Percentiles rank a stretch among this genome's conserved stretches.
Evolutionary conservation across 2,329 filamentous ascomycete species (phyloP).

Genomic region (Venturia effusa): DNA sequence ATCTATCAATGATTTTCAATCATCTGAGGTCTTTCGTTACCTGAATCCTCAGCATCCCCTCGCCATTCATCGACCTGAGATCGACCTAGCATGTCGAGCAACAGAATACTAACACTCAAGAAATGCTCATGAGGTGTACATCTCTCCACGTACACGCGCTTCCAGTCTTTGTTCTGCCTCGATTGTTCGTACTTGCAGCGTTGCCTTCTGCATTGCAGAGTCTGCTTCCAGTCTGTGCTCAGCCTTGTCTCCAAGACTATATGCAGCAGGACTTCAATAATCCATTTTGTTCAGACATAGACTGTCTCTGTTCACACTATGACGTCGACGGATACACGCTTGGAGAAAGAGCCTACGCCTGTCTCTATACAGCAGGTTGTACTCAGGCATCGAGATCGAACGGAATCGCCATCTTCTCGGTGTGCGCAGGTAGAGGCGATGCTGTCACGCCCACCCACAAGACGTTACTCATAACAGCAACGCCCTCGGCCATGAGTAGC

Average conservation of each 20-base stretch:
- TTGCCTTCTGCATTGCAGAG: slow-evolving; percentile 22
- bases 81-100: not conserved
- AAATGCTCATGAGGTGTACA: slow-evolving; percentile 4
- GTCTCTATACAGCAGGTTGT: slow-evolving; percentile 21
- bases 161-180: not conserved
- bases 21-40: not conserved
- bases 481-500: not conserved
- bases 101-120: not conserved
- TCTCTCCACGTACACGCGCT: not conserved
- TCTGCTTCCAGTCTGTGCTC: slow-evolving; percentile 25
- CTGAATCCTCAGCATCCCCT: not conserved
- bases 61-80: not conserved
- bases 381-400: not conserved
- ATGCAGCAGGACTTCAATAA: slow-evolving; percentile 23
- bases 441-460: slow-evolving; percentile 27
- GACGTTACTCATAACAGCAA: slow-evolving; percentile 19
- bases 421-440: slow-evolving; percentile 24
- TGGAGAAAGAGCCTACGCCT: slow-evolving; percentile 27
- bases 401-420: not conserved
- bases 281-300: slow-evolving; percentile 24
- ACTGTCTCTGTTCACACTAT: slow-evolving; percentile 29
- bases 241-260: slow-evolving; percentile 24
- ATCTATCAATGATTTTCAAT: not conserved
- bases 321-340: slow-evolving; percentile 25
- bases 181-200: slow-evolving; percentile 13